Conservation (phyloP, 164 flowering plant genomes). For the Dillenia suffruticosa region DNA sequence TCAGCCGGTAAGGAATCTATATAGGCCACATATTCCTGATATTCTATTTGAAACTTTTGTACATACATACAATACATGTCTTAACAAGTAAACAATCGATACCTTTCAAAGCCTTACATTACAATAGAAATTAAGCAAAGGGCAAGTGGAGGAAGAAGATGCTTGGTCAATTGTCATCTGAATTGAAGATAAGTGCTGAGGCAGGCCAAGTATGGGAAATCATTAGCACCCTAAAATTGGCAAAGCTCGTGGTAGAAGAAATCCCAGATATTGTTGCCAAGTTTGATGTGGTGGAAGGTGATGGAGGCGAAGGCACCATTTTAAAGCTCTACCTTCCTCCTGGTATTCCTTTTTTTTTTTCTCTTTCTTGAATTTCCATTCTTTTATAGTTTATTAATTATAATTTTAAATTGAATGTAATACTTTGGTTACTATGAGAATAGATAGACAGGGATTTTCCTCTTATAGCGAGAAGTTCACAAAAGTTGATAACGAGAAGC, state of each 20-base stretch:
- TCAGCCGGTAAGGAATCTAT: too few relatives aligned
- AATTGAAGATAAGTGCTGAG: conserved; percentile 17
- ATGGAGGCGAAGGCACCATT: conserved; percentile 30
- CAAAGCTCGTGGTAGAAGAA: conserved; percentile 9
- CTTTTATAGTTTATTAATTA: background rate
- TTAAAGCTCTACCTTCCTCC: conserved; percentile 13
- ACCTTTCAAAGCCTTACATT: too few relatives aligned
- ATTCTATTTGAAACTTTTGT: too few relatives aligned
- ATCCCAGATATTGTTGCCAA: conserved; percentile 7
- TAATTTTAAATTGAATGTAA: too few relatives aligned
- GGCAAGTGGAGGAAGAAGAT: conserved; percentile 3
- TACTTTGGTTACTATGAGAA: background rate
- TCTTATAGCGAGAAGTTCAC: conserved; percentile 11
- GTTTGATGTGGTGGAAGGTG: conserved; percentile 25
- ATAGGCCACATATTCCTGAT: too few relatives aligned
- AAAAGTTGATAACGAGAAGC: conserved; percentile 15
- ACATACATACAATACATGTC: too few relatives aligned
- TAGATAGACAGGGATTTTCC: background rate
- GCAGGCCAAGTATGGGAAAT: conserved; percentile 33
- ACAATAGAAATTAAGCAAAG: background rate
- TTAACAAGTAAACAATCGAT: too few relatives aligned
- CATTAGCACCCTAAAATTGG: conserved; percentile 19
- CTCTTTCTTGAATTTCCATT: background rate
- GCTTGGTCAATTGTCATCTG: conserved; percentile 17
- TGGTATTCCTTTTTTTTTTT: conserved; percentile 11